Evolutionary conservation across 1,284 basidiomycete species (phyloP).

Genomic region (Kwoniella shivajii): DNA sequence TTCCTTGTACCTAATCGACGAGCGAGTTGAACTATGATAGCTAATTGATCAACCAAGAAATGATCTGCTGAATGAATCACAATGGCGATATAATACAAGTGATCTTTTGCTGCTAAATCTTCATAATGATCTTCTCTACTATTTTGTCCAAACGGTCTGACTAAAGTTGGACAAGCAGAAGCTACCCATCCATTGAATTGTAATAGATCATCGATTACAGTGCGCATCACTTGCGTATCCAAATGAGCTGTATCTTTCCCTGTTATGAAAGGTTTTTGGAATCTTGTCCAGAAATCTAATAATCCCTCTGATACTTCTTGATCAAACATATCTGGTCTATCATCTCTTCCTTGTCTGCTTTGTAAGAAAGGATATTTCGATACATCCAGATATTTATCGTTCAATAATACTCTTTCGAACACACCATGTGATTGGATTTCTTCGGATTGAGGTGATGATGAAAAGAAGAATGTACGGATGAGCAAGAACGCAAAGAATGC

Average conservation of each 20-base stretch:
- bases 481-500: constrained; percentile 42
- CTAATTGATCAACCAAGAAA: constrained; percentile 93
- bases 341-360: constrained; percentile 77
- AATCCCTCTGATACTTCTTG: constrained; percentile 73
- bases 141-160: constrained; percentile 86
- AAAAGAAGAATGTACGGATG: constrained; percentile 48
- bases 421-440: constrained; percentile 78
- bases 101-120: constrained; percentile 75
- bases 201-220: constrained; percentile 83
- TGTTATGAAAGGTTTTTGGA: constrained; percentile 82
- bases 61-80: constrained; percentile 95
- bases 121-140: constrained; percentile 80
- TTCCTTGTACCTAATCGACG: constrained; percentile 81
- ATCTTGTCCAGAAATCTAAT: constrained; percentile 84
- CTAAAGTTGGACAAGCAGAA: constrained; percentile 86
- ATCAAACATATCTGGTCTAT: constrained; percentile 75
- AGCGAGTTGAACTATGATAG: constrained; percentile 90
- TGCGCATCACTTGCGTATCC: constrained; percentile 82
- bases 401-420: constrained; percentile 78
- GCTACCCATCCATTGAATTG: constrained; percentile 98
- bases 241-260: constrained; percentile 78
- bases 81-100: constrained; percentile 90
- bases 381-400: constrained; percentile 82
- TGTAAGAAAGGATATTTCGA: constrained; percentile 85
- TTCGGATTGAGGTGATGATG: constrained; percentile 21